phyloP scores from a whole-genome alignment of 495 filamentous ascomycete species.

The Aspergillus diversus region DNA sequence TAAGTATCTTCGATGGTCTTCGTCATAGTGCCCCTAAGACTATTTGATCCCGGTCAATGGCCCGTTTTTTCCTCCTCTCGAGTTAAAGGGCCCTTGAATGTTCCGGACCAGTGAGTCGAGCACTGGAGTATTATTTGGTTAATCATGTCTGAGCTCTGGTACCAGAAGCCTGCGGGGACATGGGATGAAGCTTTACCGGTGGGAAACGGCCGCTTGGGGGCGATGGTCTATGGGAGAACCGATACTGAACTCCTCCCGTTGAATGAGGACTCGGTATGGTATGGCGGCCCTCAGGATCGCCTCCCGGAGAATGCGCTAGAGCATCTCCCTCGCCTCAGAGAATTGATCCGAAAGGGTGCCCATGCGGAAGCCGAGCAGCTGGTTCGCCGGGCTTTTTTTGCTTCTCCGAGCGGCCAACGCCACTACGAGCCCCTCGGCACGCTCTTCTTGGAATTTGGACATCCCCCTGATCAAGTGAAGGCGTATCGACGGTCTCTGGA shows the following conservation, averaged over 20 bases:
- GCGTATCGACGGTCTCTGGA: constrained; percentile 52
- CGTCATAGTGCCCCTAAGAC: no score
- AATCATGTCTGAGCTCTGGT: constrained; percentile 39
- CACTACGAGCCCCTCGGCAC: constrained; percentile 54
- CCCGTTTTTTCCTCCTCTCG: no score
- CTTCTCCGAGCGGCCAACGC: constrained; percentile 46
- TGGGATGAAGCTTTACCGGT: constrained; percentile 44
- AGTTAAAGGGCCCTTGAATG: no score
- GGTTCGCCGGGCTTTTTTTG: constrained; percentile 43
- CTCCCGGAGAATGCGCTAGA: constrained; percentile 41
- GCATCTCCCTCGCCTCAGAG: constrained; percentile 41
- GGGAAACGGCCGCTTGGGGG: constrained; percentile 58
- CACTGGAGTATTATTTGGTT: no score
- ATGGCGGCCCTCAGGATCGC: constrained; percentile 51
- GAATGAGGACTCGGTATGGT: constrained; percentile 60
- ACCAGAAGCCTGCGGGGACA: constrained; percentile 26
- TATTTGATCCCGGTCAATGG: no score
- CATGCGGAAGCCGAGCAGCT: constrained; percentile 47
- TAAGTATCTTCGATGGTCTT: no score
- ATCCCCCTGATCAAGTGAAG: constrained; percentile 31
- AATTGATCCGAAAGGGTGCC: constrained; percentile 44
- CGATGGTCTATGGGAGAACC: constrained; percentile 51
- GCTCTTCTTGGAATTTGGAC: constrained; percentile 50
- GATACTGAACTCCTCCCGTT: constrained; percentile 50
- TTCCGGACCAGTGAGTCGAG: no score